phyloP scores from a whole-genome alignment of 2,329 filamentous ascomycete genomes.

The Cladosporium halotolerans region DNA sequence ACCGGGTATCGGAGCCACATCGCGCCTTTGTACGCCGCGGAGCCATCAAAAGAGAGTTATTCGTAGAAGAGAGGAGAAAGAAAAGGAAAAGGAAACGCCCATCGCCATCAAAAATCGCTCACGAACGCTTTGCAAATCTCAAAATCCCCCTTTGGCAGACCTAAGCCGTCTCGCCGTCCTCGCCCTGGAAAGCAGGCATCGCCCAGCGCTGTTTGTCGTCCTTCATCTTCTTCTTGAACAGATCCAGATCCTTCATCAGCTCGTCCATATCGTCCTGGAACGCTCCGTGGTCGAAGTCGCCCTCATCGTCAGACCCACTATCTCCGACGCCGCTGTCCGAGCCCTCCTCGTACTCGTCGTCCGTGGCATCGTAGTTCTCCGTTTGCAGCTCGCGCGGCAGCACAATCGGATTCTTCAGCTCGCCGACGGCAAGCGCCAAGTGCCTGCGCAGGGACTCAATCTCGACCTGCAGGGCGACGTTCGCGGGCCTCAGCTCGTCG shows the following conservation, averaged over 20 bases:
- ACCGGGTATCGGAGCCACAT: conserved; percentile 7
- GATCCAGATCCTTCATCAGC: conserved; percentile 68
- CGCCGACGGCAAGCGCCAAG: conserved; percentile 76
- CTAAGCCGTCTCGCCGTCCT: not conserved
- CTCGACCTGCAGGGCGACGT: conserved; percentile 57
- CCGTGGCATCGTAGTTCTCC: conserved; percentile 26
- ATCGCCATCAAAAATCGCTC: not conserved
- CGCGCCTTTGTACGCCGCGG: not conserved
- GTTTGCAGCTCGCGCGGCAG: conserved; percentile 36
- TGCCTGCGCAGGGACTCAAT: conserved; percentile 86
- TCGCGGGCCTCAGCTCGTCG: conserved; percentile 42
- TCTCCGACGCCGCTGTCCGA: conserved; percentile 53
- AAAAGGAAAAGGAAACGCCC: not conserved
- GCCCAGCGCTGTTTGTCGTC: conserved; percentile 66
- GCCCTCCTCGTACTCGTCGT: conserved; percentile 53
- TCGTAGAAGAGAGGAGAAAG: not conserved
- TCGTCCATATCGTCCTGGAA: conserved; percentile 78
- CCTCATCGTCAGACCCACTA: conserved; percentile 39
- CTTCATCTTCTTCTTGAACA: conserved; percentile 79
- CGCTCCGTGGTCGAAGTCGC: conserved; percentile 38
- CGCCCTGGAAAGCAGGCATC: conserved; percentile 6
- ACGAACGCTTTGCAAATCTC: not conserved
- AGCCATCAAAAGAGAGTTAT: not conserved
- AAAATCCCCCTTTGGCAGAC: not conserved
- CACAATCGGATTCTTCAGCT: conserved; percentile 87